Base-by-base conservation (phyloP, 495 filamentous ascomycete genomes). In the Neurospora sp. region DNA sequence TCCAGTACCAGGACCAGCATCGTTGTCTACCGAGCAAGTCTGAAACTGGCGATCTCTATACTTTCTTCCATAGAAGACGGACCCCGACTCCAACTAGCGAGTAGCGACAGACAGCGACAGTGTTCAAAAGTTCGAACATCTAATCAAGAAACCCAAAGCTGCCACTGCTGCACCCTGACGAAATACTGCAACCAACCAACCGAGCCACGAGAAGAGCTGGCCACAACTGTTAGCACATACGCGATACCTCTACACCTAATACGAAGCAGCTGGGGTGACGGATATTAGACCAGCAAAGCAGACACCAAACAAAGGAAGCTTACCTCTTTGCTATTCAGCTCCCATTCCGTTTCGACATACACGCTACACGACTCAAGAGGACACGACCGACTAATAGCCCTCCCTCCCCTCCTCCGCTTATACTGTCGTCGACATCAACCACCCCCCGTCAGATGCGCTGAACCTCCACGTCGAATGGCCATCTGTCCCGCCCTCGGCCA, bases 401-500 rank as follows among this genome's bases (percentile, higher is more conserved):
- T 8, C 6, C 17, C 48, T 62, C 11, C 11, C 48, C 15, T 54
- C 59, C 40, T 34, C 48, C 34, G 9, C 21, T n/a, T 34, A 69
- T 21, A 37, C 37, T 37, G 19, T 34, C 17, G n/a, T 31, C 71
- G 43, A 43, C 21, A 62, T 3, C 17, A 19, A 42, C 17, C 40
- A 42, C 1, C 43, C 21, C 34, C 40, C 62, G 11, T 59, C 31
- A 21, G 59, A 81, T 81, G 80, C 79, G 76, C 78, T 81, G 71
- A 76, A 70, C 66, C 45, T 59, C 71, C 74, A 31, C 74, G 73
- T 73, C 83, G 82, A 77, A 83, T 85, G 83, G 82, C 81, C 79
- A 73, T 80, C 76, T 74, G 76, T 71, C 80, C 76, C 62, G 78
- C 76, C 77, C 75, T 77, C 76, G 82, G 79, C 78, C 83, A 31